Evolutionary conservation across 2,329 filamentous ascomycete genomes (phyloP), one percentile per base, ranked within the genome.

Genomic region (Septoria linicola): DNA sequence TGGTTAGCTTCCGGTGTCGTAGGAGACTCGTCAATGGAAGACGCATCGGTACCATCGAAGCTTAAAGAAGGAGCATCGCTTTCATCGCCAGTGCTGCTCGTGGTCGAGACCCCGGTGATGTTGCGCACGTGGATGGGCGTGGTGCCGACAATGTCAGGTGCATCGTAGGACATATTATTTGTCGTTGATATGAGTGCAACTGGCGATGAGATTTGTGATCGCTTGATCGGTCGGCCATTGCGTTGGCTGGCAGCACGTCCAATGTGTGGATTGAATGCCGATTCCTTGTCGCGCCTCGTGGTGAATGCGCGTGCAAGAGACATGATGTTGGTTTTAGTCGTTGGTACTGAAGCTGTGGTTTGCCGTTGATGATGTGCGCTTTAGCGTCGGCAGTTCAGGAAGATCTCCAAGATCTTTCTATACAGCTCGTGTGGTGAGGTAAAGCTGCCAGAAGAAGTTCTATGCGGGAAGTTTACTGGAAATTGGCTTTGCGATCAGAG

Each of bases 131-230:
- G 46, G 46, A 68, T 63, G 6, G 62, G 61, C 8, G 43, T 54
- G 14, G 66, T 62, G 39, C 66, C 67, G 34, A 56, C 54, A 51
- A 96, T 84, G 67, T 96, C 87, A 43, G 92, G 92, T 8, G 93
- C 91, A 67, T 92, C 92, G 79, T 96, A 96, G 6, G 89, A 90
- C 48, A 96, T 84, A 81, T 95, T 89, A 72, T 97, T 99, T 62
- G 93, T 97, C 4, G 92, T 96, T 53, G 93, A 95, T 41, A 96
- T 77, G 57, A 99, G 80, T 70, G 90, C 85, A 46, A 96, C 80
- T 0, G 93, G 93, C 2, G 80, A 82, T 1, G 93, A 99, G 68
- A 99, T 99, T 75, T 90, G 85, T 68, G 79, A 70, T 53, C 85
- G 81, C 60, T 83, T 74, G 47, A 76, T 70, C 65, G 77, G 70